Conservation (phyloP, 352 stramenopile species). For the Phytophthora idaei region DNA sequence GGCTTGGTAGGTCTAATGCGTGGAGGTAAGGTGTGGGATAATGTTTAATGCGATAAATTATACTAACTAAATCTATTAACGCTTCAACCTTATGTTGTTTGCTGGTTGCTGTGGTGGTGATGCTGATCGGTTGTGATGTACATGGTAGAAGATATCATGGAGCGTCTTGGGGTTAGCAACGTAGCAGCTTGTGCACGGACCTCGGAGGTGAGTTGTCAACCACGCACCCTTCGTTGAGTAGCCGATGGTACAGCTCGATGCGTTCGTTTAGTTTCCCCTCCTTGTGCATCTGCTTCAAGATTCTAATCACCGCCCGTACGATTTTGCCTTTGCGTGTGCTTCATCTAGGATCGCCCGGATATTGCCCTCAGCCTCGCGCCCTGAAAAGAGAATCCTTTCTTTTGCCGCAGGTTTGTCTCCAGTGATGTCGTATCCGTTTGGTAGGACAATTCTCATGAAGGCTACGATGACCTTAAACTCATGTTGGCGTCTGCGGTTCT, state of each 20-base stretch:
- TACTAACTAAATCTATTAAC: too few relatives aligned
- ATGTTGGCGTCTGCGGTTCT: conserved; percentile 1
- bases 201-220: not conserved
- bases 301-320: conserved; percentile 6
- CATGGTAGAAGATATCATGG: too few relatives aligned
- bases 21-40: too few relatives aligned
- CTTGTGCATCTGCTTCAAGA: conserved; percentile 3
- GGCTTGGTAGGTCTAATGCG: too few relatives aligned
- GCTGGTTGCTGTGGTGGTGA: too few relatives aligned
- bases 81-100: too few relatives aligned
- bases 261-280: conserved; percentile 11
- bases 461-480: conserved; percentile 10
- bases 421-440: conserved; percentile 6
- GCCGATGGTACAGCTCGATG: conserved; percentile 3
- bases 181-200: not conserved
- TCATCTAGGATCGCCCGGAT: not conserved
- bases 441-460: conserved; percentile 18
- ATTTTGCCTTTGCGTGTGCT: not conserved
- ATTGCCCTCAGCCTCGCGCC: conserved; percentile 3
- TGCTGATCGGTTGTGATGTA: too few relatives aligned
- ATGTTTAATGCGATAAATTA: too few relatives aligned
- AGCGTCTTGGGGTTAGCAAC: too few relatives aligned
- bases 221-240: not conserved
- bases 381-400: not conserved
- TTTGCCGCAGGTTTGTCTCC: not conserved